A percentile compares a stretch with the other conserved stretches of the same genome.
phyloP scores from a whole-genome alignment of 257 asterid species.

The Ilex aquifolium region DNA sequence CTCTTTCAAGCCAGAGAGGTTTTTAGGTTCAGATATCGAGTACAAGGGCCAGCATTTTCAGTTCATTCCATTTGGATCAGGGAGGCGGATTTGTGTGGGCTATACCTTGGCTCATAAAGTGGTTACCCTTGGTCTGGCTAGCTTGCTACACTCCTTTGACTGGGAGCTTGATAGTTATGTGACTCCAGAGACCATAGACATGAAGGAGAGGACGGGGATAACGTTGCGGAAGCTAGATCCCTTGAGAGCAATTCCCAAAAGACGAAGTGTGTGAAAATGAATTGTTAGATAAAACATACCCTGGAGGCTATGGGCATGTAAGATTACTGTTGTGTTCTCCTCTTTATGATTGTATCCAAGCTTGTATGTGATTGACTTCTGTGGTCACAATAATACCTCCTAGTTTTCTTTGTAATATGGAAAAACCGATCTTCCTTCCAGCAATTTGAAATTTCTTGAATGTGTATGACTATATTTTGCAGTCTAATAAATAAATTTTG shows the following conservation, averaged over 20 bases:
- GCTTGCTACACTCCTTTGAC: not conserved
- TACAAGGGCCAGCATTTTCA: conserved; percentile 55
- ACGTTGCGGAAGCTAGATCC: not conserved
- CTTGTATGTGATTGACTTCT: no score
- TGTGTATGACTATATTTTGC: no score
- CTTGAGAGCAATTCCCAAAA: not conserved
- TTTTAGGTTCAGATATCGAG: conserved; percentile 34
- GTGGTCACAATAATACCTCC: no score
- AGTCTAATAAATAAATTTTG: no score
- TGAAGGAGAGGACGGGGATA: conserved; percentile 1
- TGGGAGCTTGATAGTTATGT: not conserved
- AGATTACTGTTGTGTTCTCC: no score
- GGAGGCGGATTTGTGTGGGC: conserved; percentile 40
- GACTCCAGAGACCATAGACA: not conserved
- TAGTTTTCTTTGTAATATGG: no score
- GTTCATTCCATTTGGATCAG: conserved; percentile 53
- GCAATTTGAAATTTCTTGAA: no score
- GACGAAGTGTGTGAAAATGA: not conserved
- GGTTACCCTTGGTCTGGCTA: conserved; percentile 4
- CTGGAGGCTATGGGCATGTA: no score
- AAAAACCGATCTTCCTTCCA: no score
- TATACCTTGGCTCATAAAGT: conserved; percentile 1
- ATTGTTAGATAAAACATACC: no score
- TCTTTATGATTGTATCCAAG: no score
- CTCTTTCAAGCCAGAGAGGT: conserved; percentile 45